Evolutionary conservation across 192 early-diverging fungal genomes (phyloP), one percentile per base, ranked within the genome.

Genomic region (Coemansia asiatica): DNA sequence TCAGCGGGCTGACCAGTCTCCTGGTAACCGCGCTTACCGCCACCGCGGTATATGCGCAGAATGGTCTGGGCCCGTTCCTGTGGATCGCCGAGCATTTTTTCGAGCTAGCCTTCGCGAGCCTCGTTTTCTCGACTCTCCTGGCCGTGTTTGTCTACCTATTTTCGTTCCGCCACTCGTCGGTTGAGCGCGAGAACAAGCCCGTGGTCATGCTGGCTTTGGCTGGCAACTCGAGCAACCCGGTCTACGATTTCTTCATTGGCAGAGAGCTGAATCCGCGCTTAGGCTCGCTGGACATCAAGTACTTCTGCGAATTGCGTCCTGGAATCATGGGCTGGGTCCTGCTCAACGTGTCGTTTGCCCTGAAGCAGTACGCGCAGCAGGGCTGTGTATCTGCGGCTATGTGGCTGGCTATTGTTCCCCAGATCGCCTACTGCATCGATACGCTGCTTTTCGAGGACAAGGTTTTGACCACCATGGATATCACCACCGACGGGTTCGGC

Each of bases 401-500:
- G 93, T 68, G 81, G 40, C 74, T 94, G 27, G 92, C 93, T 7
- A 67, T 89, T 8, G 48, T 88, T 26, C 90, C 92, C 54, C 90
- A 98, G 72, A 84, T 82, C 26, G 87, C 85, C 68, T 98, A 98
- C 78, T 89, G 92, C 44, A 63, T 94, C 28, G 96, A 98, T 77
- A 88, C 94, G 4, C 72, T 95, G 35, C 19, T 83, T 56, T 83
- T 74, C 50, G 83, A 87, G 69, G 51, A 81, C 19, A 87, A 92
- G 13, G 91, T 98, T 21, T 68, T 98, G 75, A 95, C 96, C 18
- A 98, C 95, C 6, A 96, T 97, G 94, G 95, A 98, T 63, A 92
- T 98, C n/a, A 93, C 90, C 19, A 95, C 92, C 6, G 96, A 98
- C 71, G 96, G 96, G 8, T 97, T 98, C 75, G 96, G 96, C 9